Evolutionary conservation across 345 rosid species (phyloP).

Genomic region (Fremontodendron californicum): DNA sequence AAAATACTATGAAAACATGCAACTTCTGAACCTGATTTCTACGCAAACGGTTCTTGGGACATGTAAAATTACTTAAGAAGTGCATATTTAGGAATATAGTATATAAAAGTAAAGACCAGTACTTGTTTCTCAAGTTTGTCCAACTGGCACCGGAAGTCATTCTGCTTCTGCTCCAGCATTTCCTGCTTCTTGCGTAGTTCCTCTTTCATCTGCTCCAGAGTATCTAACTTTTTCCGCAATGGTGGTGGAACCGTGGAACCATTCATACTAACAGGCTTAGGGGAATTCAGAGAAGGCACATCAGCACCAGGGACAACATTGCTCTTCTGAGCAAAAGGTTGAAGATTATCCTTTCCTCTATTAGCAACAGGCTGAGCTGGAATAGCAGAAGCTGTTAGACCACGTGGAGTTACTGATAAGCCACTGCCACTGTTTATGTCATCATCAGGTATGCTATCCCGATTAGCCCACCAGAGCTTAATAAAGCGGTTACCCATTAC

Average conservation of each 20-base stretch:
- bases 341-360: constrained; percentile 53
- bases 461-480: constrained; percentile 98
- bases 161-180: constrained; percentile 82
- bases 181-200: constrained; percentile 87
- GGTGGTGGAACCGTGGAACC: constrained; percentile 55
- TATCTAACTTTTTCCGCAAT: constrained; percentile 63
- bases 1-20: neutral
- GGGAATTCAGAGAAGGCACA: constrained; percentile 44
- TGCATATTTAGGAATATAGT: neutral
- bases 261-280: constrained; percentile 39
- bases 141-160: constrained; percentile 65
- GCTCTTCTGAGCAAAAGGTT: constrained; percentile 30
- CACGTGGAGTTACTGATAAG: constrained; percentile 38
- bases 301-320: constrained; percentile 35
- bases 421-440: constrained; percentile 43
- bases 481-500: constrained; percentile 99
- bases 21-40: neutral
- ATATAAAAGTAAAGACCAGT: constrained; percentile 16
- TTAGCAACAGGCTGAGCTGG: constrained; percentile 36
- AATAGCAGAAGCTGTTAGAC: constrained; percentile 34
- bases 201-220: constrained; percentile 79
- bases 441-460: constrained; percentile 75
- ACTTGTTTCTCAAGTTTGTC: constrained; percentile 73
- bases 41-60: neutral
- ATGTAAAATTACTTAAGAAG: neutral